Evolutionary conservation across 1,284 basidiomycete genomes (phyloP).

Genomic region (Austroboletus novae-zelandiae): DNA sequence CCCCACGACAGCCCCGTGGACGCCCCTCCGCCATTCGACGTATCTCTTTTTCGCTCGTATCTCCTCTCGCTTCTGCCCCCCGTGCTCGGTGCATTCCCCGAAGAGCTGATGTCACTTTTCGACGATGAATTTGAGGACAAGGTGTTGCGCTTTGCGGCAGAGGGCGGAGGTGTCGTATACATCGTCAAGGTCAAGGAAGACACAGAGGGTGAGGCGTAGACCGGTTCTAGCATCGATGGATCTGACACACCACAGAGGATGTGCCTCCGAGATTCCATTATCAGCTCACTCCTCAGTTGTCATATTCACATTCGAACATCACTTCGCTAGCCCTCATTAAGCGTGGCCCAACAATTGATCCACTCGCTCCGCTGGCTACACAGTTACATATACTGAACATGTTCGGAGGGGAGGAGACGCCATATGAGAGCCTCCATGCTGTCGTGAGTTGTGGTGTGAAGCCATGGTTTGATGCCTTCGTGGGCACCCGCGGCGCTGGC

Average conservation of each 20-base stretch:
- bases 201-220: conserved; percentile 52
- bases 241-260: conserved; percentile 48
- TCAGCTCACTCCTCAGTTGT: conserved; percentile 67
- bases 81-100: conserved; percentile 60
- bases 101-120: conserved; percentile 68
- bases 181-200: conserved; percentile 76
- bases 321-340: conserved; percentile 96
- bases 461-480: conserved; percentile 98
- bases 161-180: conserved; percentile 72
- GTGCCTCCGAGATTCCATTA: conserved; percentile 62
- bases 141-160: conserved; percentile 69
- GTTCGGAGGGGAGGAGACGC: conserved; percentile 87
- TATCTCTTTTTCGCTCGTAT: conserved; percentile 63
- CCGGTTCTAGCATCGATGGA: conserved; percentile 6
- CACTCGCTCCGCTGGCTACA: conserved; percentile 70
- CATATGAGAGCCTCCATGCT: conserved; percentile 96
- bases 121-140: conserved; percentile 74
- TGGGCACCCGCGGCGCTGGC: conserved; percentile 68
- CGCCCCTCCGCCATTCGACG: conserved; percentile 47
- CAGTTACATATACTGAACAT: conserved; percentile 94
- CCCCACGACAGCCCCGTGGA: conserved; percentile 28
- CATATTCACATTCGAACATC: conserved; percentile 80
- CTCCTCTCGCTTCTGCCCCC: conserved; percentile 71
- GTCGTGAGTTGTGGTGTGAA: conserved; percentile 96
- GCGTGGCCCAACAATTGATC: conserved; percentile 81